Evolutionary conservation across 2,329 filamentous ascomycete species (phyloP), one percentile per base, ranked within the genome.

Genomic region (Fusarium albidum): DNA sequence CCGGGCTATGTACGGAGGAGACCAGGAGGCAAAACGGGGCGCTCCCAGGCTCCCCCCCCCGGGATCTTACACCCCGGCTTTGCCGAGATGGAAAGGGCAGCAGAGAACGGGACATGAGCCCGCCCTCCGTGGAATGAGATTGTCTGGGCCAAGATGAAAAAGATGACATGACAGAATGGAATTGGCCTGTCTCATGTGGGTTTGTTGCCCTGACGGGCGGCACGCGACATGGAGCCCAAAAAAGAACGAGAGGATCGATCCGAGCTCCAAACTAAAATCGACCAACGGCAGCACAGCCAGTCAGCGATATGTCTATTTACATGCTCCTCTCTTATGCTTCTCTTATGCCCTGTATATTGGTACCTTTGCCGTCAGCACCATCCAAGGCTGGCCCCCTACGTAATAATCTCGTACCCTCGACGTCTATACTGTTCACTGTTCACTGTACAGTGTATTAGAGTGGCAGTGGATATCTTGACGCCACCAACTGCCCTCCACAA

Each of bases 181-280:
- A 41, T 27, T 17, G 8, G 27, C 33, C 43, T 42, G 53, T 41
- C 53, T 61, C 44, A n/a, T n/a, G n/a, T n/a, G n/a, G n/a, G n/a
- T n/a, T n/a, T 46, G 33, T 44, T 55, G 45, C 52, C 53, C 45
- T 62, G 58, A 62, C 46, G 58, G 49, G 58, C 58, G 58, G 58
- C 58, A 61, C 58, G 50, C 49, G 58, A 61, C 58, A 50, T 28
- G 26, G 32, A 46, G 21, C 37, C 41, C 18, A 35, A 55, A 61
- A 26, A 43, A 37, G 35, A 26, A 34, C 18, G 27, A n/a, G n/a
- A n/a, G n/a, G n/a, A n/a, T n/a, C n/a, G n/a, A n/a, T n/a, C n/a
- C n/a, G n/a, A n/a, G n/a, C n/a, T n/a, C n/a, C n/a, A n/a, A n/a
- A n/a, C n/a, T n/a, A n/a, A n/a, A n/a, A n/a, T n/a, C n/a, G n/a